phyloP scores from a whole-genome alignment of 257 asterid species.

The Solanum tarapatanum region DNA sequence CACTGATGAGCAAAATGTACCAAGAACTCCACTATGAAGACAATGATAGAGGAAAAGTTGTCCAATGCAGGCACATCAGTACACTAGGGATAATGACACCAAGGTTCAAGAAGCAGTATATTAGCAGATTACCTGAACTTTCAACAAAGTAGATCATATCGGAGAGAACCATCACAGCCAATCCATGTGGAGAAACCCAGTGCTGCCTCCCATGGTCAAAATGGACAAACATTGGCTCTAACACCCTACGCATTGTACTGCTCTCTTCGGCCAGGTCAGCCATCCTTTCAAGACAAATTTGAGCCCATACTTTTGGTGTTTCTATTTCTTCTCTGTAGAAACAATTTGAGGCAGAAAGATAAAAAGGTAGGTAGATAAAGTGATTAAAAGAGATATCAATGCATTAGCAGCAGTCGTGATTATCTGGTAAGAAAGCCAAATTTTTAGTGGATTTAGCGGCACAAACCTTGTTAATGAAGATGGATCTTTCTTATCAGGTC shows the following conservation, averaged over 20 bases:
- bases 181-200: slow-evolving; percentile 69
- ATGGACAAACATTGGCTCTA: slow-evolving; percentile 81
- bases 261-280: slow-evolving; percentile 85
- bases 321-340: slow-evolving; percentile 72
- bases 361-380: neutral
- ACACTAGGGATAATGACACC: neutral
- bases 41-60: neutral
- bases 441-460: neutral
- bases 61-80: neutral
- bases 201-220: slow-evolving; percentile 65
- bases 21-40: neutral
- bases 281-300: slow-evolving; percentile 83
- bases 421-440: neutral
- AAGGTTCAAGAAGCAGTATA: neutral
- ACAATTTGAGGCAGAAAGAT: slow-evolving; percentile 2
- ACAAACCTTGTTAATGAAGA: slow-evolving; percentile 57
- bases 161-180: slow-evolving; percentile 62
- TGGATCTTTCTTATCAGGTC: slow-evolving; percentile 75
- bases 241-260: slow-evolving; percentile 72
- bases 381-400: neutral
- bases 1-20: neutral
- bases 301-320: slow-evolving; percentile 87
- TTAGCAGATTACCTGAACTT: slow-evolving; percentile 47
- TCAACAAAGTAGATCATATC: slow-evolving; percentile 75
- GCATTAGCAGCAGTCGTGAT: neutral